Evolutionary conservation across 306 rosid species (phyloP).

Genomic region (Citrullus amarus): DNA sequence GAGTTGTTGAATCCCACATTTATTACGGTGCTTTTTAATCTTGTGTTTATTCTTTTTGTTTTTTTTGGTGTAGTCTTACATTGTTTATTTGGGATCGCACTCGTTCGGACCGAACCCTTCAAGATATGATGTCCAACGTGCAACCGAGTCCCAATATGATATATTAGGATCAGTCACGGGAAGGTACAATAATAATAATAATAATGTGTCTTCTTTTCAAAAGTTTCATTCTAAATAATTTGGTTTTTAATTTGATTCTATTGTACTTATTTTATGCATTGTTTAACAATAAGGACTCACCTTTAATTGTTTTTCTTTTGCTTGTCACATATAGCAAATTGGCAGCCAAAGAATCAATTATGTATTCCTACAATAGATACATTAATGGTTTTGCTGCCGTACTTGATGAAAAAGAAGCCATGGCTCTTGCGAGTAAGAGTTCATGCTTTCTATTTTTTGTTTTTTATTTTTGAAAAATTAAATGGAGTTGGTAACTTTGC

Average conservation of each 20-base stretch:
- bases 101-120: slow-evolving; percentile 23
- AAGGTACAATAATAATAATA: slow-evolving; percentile 21
- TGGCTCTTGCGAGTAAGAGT: slow-evolving; percentile 29
- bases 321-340: slow-evolving; percentile 17
- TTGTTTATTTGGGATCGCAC: slow-evolving; percentile 60
- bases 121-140: slow-evolving; percentile 7
- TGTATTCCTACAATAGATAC: slow-evolving; percentile 45
- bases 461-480: background rate
- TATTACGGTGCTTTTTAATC: too few relatives aligned
- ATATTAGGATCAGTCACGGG: slow-evolving; percentile 39
- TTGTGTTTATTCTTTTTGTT: too few relatives aligned
- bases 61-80: slow-evolving; percentile 35
- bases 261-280: background rate
- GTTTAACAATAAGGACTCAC: too few relatives aligned
- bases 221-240: background rate
- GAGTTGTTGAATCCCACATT: background rate
- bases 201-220: background rate
- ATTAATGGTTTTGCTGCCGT: slow-evolving; percentile 77
- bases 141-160: slow-evolving; percentile 28
- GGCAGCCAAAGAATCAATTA: slow-evolving; percentile 36
- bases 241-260: background rate
- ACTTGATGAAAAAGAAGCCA: slow-evolving; percentile 43
- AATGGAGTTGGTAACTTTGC: background rate
- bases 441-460: background rate
- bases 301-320: background rate